A percentile compares a stretch with the other conserved stretches of the same genome.
Evolutionary conservation across 805 yeast species (phyloP).

Genomic region (Metschnikowia kunwiensis): DNA sequence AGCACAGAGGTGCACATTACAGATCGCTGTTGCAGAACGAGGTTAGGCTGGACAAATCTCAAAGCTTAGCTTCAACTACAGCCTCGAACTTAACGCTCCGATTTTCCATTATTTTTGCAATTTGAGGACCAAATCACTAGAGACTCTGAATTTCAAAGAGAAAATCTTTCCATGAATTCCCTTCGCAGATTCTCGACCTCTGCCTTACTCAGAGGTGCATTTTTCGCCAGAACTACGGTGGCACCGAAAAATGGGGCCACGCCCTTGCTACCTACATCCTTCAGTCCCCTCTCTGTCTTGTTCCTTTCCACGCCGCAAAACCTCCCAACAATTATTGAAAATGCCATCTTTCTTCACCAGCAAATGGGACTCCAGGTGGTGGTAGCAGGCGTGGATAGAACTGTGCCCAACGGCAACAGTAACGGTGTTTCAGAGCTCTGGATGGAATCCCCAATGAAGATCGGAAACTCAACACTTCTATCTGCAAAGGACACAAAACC

Average conservation of each 20-base stretch:
- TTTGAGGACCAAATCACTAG: no score
- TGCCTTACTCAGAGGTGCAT: conserved; percentile 6
- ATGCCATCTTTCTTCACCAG: conserved; percentile 27
- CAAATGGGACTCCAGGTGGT: conserved; percentile 30
- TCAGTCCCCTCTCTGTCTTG: conserved; percentile 30
- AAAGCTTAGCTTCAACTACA: no score
- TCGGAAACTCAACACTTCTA: conserved; percentile 21
- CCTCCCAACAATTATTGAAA: conserved; percentile 29
- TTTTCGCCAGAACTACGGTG: conserved; percentile 17
- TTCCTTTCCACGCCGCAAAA: conserved; percentile 37
- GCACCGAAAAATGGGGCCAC: conserved; percentile 6
- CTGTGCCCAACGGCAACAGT: conserved; percentile 30
- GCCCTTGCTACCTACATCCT: conserved; percentile 7
- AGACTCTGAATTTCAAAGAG: no score
- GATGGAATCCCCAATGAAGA: conserved; percentile 26
- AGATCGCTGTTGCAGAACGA: no score
- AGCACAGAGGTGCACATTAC: no score
- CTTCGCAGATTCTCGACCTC: conserved; percentile 12
- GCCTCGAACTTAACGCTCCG: no score
- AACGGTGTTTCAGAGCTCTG: conserved; percentile 41
- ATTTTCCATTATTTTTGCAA: no score
- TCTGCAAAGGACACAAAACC: conserved; percentile 25
- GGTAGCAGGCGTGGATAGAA: conserved; percentile 42
- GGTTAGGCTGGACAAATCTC: no score
- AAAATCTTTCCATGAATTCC: neutral